Evolutionary conservation across 805 yeast species (phyloP).

Genomic region (Cyberlindnera maritima): DNA sequence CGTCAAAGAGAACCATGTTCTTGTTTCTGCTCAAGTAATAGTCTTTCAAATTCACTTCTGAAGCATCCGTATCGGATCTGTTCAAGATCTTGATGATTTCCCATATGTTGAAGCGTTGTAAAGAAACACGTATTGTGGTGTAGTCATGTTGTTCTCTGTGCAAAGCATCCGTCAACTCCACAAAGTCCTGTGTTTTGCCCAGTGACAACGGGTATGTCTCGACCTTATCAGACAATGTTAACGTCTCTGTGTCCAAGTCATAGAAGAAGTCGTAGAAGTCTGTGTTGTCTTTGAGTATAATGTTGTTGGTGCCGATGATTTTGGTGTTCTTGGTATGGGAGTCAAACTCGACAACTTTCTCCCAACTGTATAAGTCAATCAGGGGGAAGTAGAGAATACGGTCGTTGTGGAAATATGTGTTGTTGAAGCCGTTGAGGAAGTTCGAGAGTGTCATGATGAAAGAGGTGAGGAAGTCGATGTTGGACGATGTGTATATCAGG

Average conservation of each 20-base stretch:
- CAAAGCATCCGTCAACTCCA: constrained; percentile 14
- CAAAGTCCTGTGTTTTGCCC: constrained; percentile 23
- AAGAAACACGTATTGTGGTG: constrained; percentile 25
- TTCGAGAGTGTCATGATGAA: constrained; percentile 40
- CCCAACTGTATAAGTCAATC: constrained; percentile 58
- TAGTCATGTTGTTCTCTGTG: constrained; percentile 28
- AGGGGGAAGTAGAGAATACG: constrained; percentile 50
- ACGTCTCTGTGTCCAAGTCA: constrained; percentile 53
- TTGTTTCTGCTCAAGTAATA: constrained; percentile 31
- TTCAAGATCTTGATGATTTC: constrained; percentile 32
- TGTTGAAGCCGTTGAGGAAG: constrained; percentile 39
- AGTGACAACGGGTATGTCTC: constrained; percentile 19
- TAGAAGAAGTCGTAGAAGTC: constrained; percentile 60
- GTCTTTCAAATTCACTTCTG: constrained; percentile 29
- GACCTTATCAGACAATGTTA: constrained; percentile 7
- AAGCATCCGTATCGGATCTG: constrained; percentile 11
- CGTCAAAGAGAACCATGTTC: constrained; percentile 32
- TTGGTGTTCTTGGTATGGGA: constrained; percentile 27
- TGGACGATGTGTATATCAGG: constrained; percentile 35
- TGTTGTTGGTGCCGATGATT: constrained; percentile 68
- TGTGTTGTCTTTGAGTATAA: constrained; percentile 53
- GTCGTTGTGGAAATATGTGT: constrained; percentile 41
- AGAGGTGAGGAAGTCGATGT: constrained; percentile 40
- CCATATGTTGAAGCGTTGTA: constrained; percentile 31
- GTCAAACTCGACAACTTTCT: constrained; percentile 33